Conservation (phyloP, 2,329 filamentous ascomycete genomes). For the Alternaria gansuensis region DNA sequence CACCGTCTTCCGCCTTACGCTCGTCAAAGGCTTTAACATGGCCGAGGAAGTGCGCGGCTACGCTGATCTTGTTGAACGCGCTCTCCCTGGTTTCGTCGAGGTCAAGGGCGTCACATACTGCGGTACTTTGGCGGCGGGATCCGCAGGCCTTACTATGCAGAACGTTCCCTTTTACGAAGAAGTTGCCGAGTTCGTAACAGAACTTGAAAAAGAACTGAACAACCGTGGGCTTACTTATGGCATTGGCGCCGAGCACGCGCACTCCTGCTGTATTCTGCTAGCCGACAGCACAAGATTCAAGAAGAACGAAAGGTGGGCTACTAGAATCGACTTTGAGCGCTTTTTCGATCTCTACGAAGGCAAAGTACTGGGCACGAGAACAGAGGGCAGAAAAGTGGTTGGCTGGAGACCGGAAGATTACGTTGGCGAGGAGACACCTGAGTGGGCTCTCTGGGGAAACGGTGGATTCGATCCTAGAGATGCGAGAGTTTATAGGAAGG, state of each 20-base stretch:
- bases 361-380: constrained; percentile 43
- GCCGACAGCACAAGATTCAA: constrained; percentile 79
- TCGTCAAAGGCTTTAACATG: constrained; percentile 98
- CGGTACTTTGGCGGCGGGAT: constrained; percentile 84
- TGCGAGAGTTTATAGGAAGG: constrained; percentile 85
- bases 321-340: constrained; percentile 84
- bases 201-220: constrained; percentile 73
- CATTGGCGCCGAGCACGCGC: constrained; percentile 92
- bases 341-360: constrained; percentile 87
- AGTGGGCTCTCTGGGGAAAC: constrained; percentile 95
- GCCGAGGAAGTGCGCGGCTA: constrained; percentile 93
- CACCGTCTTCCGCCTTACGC: constrained; percentile 91
- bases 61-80: constrained; percentile 84
- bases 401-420: constrained; percentile 91
- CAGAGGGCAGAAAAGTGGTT: constrained; percentile 57
- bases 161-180: constrained; percentile 98
- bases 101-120: constrained; percentile 98
- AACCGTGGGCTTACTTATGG: constrained; percentile 81
- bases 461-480: constrained; percentile 94
- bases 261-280: constrained; percentile 90
- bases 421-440: constrained; percentile 81
- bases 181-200: constrained; percentile 80
- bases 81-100: constrained; percentile 90
- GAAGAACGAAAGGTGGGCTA: constrained; percentile 84
- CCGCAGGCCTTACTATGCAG: constrained; percentile 91